Evolutionary conservation across 192 early-diverging fungal genomes (phyloP).

Genomic region (Coemansia sp.): DNA sequence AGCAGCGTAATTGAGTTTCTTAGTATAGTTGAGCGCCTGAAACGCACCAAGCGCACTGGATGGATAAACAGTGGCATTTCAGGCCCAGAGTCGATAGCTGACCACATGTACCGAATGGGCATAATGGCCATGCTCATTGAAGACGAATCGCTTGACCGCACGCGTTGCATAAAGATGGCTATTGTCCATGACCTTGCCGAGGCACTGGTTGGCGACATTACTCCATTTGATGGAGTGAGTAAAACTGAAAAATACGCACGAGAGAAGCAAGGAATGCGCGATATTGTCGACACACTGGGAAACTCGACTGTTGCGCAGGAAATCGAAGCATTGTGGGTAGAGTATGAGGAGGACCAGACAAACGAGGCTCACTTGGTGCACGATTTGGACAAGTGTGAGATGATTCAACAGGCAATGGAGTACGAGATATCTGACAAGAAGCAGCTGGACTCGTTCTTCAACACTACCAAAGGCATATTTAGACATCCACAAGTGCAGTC

Average conservation of each 20-base stretch:
- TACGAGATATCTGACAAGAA: constrained; percentile 77
- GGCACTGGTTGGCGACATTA: constrained; percentile 75
- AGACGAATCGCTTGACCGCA: constrained; percentile 64
- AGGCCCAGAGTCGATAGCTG: constrained; percentile 81
- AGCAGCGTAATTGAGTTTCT: constrained; percentile 68
- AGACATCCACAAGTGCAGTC: constrained; percentile 74
- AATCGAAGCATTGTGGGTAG: constrained; percentile 75
- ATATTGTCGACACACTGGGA: constrained; percentile 60
- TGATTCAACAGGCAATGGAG: constrained; percentile 89
- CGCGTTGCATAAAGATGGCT: constrained; percentile 84
- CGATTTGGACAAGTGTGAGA: constrained; percentile 96
- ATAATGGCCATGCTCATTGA: constrained; percentile 84
- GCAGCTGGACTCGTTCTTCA: constrained; percentile 75
- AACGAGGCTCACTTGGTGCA: constrained; percentile 80
- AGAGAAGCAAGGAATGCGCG: constrained; percentile 57
- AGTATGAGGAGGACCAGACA: constrained; percentile 78
- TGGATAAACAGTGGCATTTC: constrained; percentile 77
- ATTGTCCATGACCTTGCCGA: constrained; percentile 94
- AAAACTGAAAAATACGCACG: constrained; percentile 73
- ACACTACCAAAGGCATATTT: constrained; percentile 78
- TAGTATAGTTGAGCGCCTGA: constrained; percentile 78
- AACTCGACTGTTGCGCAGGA: constrained; percentile 62
- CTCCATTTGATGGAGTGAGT: constrained; percentile 74
- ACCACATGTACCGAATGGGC: constrained; percentile 96
- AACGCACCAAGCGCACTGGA: constrained; percentile 90